Base-by-base conservation (phyloP, 129 eudicot species). In the Flaveria ramosissima region DNA sequence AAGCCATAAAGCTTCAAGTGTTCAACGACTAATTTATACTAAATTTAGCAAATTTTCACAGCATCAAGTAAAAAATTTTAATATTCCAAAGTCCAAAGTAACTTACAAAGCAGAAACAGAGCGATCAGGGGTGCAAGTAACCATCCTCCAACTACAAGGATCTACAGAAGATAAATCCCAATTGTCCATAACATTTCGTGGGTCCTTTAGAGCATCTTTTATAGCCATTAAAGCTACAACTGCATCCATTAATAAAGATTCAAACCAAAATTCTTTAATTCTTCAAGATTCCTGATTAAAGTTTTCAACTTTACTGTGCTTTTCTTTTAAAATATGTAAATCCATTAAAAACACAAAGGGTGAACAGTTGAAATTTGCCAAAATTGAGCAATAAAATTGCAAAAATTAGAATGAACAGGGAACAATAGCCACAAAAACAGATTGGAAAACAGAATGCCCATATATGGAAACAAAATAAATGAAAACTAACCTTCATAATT, bases 141-240 rank as follows among this genome's bases (percentile, higher is more conserved):
- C 86, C 99, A 94, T 94, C 75, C 96, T 91, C 99, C 99, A 94
- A 82, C 97, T 86, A 84, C 99, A 94, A 81, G 99, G 99, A 89
- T 94, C 99, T 41, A 94, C 99, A 69, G 96, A 89, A 70, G 85
- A 87, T n/a, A 84, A 81, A 79, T 94, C 99, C 99, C 99, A 94
- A 72, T 86, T 89, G 84, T 94, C 97, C 83, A 94, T 83, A 14
- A 94, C 90, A 84, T 91, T 89, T 9, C 89, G 77, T 43, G 97
- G 99, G 74, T 94, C 99, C 63, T 71, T 78, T 27, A 94, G 74
- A 56, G 74, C 93, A 62, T 51, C 85, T 77, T 94, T 94, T 74
- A 94, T 87, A 24, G 96, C 89, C 87, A 94, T 89, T 83, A 94
- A 80, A 70, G 99, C 99, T 60, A 94, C 96, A 81, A 94, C 99